Evolutionary conservation across 2,329 filamentous ascomycete genomes (phyloP), one percentile per base, ranked within the genome.

Genomic region (Aspergillus amoenus): DNA sequence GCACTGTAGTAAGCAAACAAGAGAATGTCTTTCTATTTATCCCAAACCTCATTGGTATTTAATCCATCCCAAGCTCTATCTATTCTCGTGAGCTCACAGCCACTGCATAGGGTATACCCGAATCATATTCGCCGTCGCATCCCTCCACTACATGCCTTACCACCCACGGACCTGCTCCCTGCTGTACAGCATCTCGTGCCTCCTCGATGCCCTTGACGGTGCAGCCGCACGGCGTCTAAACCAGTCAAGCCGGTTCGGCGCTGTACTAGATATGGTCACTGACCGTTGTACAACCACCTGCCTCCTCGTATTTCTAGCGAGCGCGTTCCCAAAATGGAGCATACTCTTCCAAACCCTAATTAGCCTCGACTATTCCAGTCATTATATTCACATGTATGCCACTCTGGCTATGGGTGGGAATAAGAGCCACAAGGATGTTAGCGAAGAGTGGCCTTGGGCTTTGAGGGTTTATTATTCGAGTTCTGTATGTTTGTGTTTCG

Each of bases 351-450:
- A 99, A 80, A 86, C 88, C 46, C 79, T 99, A 70, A 96, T 99
- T 75, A 89, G 89, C 55, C 79, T 99, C 68, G 94, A 99, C 76
- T 83, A 97, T 62, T 90, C 94, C 24, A 96, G 92, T 74, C 94
- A 99, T 76, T 99, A 97, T 74, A 93, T 97, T 81, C 94, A 99
- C 79, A 99, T 99, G 94, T 97, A 96, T 73, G 91, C 93, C 13
- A 96, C 92, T 1, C 80, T 97, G 69, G 87, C 88, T 62, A 94
- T 96, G 85, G 91, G 89, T 52, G 91, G 90, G 52, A 84, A 86
- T 13, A 79, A 84, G 66, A 90, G 92, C 79, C 94, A 99, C 80
- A 99, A 99, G 86, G 92, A 90, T 67, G 88, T 99, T 52, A 91
- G 96, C 72, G 88, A 89, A 76, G 89, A 84, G 73, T 82, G 92